Base-by-base conservation (phyloP, 768 basidiomycete species). In the Hygrophoropsis aurantiaca region DNA sequence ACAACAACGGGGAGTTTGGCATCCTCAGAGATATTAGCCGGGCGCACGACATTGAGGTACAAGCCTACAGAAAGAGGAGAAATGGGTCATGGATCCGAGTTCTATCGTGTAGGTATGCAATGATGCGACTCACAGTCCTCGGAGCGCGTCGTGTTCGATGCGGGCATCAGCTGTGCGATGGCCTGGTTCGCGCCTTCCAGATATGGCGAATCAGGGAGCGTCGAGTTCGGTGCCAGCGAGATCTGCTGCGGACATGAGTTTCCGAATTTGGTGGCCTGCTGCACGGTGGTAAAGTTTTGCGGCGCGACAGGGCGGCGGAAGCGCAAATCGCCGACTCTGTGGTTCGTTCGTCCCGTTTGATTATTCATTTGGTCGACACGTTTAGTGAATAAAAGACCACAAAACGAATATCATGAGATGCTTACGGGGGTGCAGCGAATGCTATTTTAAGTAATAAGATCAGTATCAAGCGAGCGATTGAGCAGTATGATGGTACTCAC, bases 181-280 rank as follows among this genome's bases (percentile, higher is more conserved):
- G 13, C 34, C 43, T 44, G 19, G 7, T 32, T 32, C 3, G 32
- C 43, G 18, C 34, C 43, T 36, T 36, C 34, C 32, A 36, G 33
- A 20, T 46, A 49, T 11, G 51, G 26, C 15, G 39, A 42, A 8
- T 19, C 10, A 0, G 47, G 42, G 0, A 47, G 26, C 1, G 13
- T 8, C 24, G 11, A 40, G 7, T 40, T 40, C n/a, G 41, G 30
- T 4, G 1, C 49, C 6, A 48, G 21, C 2, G 13, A 0, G 18
- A 40, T 37, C 40, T 70, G 73, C 44, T 78, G 74, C 15, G 67
- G 66, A 44, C 75, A 77, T 3, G 73, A 63, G 23, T 66, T 51
- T 11, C 74, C 72, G 42, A 64, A 73, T 2, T 47, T 40, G 0
- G 61, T 65, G 9, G 71, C 75, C n/a, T 65, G 56, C 15, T 62